Evolutionary conservation across 768 basidiomycete species (phyloP), one percentile per base, ranked within the genome.

Genomic region (Phanerochaete carnosa): DNA sequence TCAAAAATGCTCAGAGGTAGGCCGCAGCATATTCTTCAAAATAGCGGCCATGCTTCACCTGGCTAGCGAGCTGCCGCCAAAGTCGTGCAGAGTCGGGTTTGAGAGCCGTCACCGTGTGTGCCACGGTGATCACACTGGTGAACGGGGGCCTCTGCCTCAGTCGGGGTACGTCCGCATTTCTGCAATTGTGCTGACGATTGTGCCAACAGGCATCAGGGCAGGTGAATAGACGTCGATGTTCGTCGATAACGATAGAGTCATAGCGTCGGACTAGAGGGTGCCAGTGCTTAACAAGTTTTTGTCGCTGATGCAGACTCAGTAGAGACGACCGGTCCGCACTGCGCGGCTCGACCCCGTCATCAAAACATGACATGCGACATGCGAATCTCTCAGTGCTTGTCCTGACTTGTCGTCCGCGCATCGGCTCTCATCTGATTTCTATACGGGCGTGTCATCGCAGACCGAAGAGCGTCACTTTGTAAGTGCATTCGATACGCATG

Each of bases 221-320:
- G 15, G 19, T 29, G 54, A 26, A 43, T 55, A 55, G 39, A 37
- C 54, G 26, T 55, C 32, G 53, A 22, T 55, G 32, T 33, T 25
- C 54, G 54, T 55, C 54, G 54, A 55, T 55, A 55, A 55, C 54
- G 37, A 55, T n/a, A 23, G 52, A 55, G 23, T 55, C 37, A 55
- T 55, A 37, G 16, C n/a, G 26, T 23, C 54, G 23, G 39, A 55
- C 37, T 26, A 23, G 51, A 23, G 22, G 16, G 47, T 52, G 15
- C 51, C n/a, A n/a, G 6, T 55, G 35, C 29, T 29, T 25, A 52
- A 5, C n/a, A 22, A 35, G 28, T 12, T n/a, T 8, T 13, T 39
- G 54, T 55, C 25, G 54, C 37, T 55, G 54, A 55, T 55, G 54
- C 52, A 39, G 35, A 43, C 23, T 22, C 25, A 37, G 12, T 55